These are phyloP conservation scores for Talaromyces sp. DNA, from an alignment of 2,329 filamentous ascomycete species.

Conservation along the genomic window DNA sequence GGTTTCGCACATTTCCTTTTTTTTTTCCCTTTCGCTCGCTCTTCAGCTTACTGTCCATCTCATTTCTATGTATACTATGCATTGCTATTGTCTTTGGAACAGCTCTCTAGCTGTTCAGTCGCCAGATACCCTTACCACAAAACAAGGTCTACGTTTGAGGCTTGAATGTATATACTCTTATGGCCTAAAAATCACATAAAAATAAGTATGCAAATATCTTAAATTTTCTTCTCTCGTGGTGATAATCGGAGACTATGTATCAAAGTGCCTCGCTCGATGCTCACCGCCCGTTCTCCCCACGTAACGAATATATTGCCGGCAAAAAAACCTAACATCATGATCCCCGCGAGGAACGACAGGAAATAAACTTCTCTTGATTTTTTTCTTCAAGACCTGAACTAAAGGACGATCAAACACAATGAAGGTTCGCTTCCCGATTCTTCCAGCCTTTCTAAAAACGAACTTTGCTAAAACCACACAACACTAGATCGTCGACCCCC, in stretches of 20 bases:
- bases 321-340: not conserved
- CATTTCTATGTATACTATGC: not conserved
- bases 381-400: not conserved
- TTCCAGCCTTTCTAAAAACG: not conserved
- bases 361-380: not conserved
- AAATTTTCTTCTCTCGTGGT: not conserved
- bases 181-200: not conserved
- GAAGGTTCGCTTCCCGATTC: not conserved
- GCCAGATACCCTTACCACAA: not conserved
- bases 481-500: conserved; percentile 13
- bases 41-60: not conserved
- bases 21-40: not conserved
- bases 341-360: not conserved
- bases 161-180: not conserved
- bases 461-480: not conserved
- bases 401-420: not conserved
- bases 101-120: not conserved
- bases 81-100: not conserved
- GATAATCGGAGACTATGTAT: not conserved
- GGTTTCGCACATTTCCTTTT: not conserved
- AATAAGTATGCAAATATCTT: not conserved
- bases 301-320: not conserved
- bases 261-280: not conserved
- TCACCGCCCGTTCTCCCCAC: not conserved
- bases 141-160: not conserved